Evolutionary conservation across 1,284 basidiomycete genomes (phyloP).

Genomic region (Ceratobasidium papillatum): DNA sequence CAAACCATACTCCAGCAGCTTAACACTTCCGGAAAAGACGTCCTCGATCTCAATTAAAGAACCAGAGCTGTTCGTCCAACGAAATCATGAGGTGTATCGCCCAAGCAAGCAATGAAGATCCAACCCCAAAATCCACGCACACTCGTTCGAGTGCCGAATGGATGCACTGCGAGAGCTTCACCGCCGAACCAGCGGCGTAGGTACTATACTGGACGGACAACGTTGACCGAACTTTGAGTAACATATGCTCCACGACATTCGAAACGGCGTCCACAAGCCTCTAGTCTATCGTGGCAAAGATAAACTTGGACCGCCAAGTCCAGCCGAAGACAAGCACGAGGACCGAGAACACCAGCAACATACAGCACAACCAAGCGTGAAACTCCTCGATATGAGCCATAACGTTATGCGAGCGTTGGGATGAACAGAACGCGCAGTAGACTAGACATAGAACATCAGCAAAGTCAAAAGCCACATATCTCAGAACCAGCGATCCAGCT

Average conservation of each 20-base stretch:
- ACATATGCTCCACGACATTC: background rate
- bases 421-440: background rate
- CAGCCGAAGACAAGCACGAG: background rate
- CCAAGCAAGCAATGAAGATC: background rate
- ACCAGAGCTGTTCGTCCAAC: background rate
- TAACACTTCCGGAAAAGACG: too few relatives aligned
- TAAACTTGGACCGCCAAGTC: background rate
- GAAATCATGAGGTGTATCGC: background rate
- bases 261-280: background rate
- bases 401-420: background rate
- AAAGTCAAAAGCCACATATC: background rate
- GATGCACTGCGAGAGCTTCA: background rate
- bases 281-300: background rate
- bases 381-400: background rate
- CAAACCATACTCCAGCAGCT: background rate
- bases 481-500: background rate
- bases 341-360: background rate
- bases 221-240: constrained; percentile 8
- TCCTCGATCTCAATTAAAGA: too few relatives aligned
- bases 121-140: background rate
- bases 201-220: background rate
- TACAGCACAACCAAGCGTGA: background rate
- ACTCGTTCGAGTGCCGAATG: background rate
- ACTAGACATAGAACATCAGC: background rate
- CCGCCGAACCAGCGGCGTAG: background rate